Conservation (phyloP, 192 early-diverging fungal species). For the Coemansia sp. region DNA sequence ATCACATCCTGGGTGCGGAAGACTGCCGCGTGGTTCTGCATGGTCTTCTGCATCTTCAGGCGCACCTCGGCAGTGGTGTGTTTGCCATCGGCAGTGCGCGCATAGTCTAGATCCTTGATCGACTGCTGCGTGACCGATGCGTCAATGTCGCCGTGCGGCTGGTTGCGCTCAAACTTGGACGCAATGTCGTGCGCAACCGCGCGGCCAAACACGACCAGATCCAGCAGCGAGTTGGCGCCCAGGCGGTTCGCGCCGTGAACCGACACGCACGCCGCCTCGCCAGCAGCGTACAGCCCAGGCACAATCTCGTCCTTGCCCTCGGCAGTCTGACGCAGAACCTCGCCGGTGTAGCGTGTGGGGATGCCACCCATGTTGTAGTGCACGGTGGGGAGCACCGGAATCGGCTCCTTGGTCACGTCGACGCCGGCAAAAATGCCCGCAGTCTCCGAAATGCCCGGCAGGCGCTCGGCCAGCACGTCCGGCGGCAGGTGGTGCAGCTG, state of each 20-base stretch:
- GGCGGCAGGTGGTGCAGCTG: slow-evolving; percentile 93
- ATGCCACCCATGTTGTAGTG: slow-evolving; percentile 99
- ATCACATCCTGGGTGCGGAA: slow-evolving; percentile 89
- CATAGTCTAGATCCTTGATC: slow-evolving; percentile 93
- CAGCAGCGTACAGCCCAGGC: slow-evolving; percentile 97
- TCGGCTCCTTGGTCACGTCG: slow-evolving; percentile 99
- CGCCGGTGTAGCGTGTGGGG: slow-evolving; percentile 94
- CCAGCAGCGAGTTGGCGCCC: slow-evolving; percentile 96
- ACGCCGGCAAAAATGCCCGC: slow-evolving; percentile 98
- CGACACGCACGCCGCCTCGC: slow-evolving; percentile 95
- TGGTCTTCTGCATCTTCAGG: slow-evolving; percentile 95
- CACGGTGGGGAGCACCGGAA: slow-evolving; percentile 97
- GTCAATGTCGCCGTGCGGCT: slow-evolving; percentile 77
- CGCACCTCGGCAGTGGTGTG: slow-evolving; percentile 80
- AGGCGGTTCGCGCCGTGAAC: slow-evolving; percentile 99
- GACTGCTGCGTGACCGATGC: slow-evolving; percentile 80
- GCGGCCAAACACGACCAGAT: slow-evolving; percentile 98
- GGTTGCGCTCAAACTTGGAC: slow-evolving; percentile 82
- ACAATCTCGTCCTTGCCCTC: slow-evolving; percentile 88
- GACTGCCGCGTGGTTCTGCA: slow-evolving; percentile 97
- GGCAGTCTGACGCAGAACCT: slow-evolving; percentile 73
- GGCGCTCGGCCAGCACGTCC: slow-evolving; percentile 83
- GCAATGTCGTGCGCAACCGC: slow-evolving; percentile 92
- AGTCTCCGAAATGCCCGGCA: slow-evolving; percentile 98
- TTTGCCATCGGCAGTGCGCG: slow-evolving; percentile 78